Conservation (phyloP, 108 stramenopile species). For the Cyclotella choctawhatcheeana region DNA sequence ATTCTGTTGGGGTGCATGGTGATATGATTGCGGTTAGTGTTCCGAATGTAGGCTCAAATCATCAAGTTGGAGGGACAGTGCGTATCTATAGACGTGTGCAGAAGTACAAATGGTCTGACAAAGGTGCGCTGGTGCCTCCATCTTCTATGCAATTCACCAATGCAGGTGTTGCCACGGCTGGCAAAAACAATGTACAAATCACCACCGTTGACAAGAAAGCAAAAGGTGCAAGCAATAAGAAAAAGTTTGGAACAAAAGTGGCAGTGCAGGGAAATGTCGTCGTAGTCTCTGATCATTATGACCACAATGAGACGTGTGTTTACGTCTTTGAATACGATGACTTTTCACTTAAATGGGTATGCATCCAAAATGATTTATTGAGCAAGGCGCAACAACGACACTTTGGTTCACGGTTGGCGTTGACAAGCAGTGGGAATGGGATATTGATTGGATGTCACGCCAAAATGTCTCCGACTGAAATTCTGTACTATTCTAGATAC, state of each 20-base stretch:
- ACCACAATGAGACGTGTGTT: constrained; percentile 30
- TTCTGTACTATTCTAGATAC: constrained; percentile 33
- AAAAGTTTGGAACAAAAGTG: constrained; percentile 34
- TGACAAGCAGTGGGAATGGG: constrained; percentile 32
- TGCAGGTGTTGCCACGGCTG: background rate
- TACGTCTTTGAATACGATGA: constrained; percentile 41
- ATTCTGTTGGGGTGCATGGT: constrained; percentile 27
- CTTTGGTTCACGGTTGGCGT: constrained; percentile 40
- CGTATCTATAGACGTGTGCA: constrained; percentile 29
- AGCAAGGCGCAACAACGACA: constrained; percentile 30
- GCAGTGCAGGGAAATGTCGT: constrained; percentile 28
- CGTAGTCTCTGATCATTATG: constrained; percentile 31
- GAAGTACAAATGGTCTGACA: constrained; percentile 38
- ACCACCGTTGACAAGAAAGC: constrained; percentile 5
- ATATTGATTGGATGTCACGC: constrained; percentile 44
- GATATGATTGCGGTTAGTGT: constrained; percentile 30
- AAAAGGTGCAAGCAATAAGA: background rate
- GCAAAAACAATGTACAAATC: background rate
- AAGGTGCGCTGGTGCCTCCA: constrained; percentile 12
- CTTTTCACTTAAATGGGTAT: constrained; percentile 26
- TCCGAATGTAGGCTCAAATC: constrained; percentile 26
- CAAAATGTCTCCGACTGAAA: constrained; percentile 41
- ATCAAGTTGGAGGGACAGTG: constrained; percentile 18
- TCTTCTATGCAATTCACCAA: background rate
- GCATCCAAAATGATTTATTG: constrained; percentile 32